Base-by-base conservation (phyloP, 805 yeast species). In the Suhomyces sp. region DNA sequence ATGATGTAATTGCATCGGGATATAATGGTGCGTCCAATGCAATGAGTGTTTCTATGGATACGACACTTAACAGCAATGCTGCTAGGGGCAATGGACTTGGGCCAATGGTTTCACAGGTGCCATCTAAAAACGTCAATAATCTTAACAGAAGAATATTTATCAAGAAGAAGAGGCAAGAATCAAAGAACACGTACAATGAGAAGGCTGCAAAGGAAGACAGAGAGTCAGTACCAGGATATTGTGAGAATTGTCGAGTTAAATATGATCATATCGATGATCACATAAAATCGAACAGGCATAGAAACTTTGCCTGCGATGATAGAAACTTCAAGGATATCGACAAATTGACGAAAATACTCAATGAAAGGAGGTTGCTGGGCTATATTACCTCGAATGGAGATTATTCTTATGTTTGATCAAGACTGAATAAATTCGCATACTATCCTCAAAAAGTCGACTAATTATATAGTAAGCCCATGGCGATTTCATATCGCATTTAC, bases 171-270 rank as follows among this genome's bases (percentile, higher is more conserved):
- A 55, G 54, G 36, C 58, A 53, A 42, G 46, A 35, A 32, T 38
- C 27, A 28, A 40, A 19, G 39, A 25, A 34, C 9, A 27, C 29
- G 7, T 22, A 25, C 26, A 33, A 20, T 51, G 53, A 51, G 28
- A 58, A 39, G 12, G 30, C 47, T 7, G 41, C 38, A 13, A 53
- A 49, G 36, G 58, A 56, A 23, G 58, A 56, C 33, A 36, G 45
- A 16, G 70, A 65, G 24, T 37, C 54, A 28, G 61, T 60, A 33
- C 75, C 91, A 1, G 97, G 97, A 0, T 90, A 86, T 59, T 91
- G 98, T 63, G 98, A 91, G 56, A 91, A 91, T 54, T 91, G 98
- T 60, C 70, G 91, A 16, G 83, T 83, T 40, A 81, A 81, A 54
- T 91, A 84, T 54, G 90, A 84, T 33, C 77, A 78, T 46, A 81